Evolutionary conservation across 2,329 filamentous ascomycete genomes (phyloP), one percentile per base, ranked within the genome.

Genomic region (Alternaria gaisen): DNA sequence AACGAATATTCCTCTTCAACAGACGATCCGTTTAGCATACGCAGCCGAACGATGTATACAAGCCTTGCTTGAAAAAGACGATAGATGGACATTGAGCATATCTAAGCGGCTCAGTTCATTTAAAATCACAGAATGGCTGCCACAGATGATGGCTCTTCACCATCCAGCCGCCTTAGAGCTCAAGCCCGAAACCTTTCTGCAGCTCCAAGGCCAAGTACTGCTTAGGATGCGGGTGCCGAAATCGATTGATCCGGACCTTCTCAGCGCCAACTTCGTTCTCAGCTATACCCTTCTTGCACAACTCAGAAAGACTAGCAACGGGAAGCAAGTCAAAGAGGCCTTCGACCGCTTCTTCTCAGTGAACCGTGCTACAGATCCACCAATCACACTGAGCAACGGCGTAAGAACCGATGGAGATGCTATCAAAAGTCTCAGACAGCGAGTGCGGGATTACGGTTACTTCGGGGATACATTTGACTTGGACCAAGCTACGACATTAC

Each of bases 101-200:
- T 48, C 47, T 11, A 50, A 53, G n/a, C 30, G 22, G 1, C 30
- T 46, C 4, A 50, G 26, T 7, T 36, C 38, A 5, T 54, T 34
- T 10, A 65, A 66, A 18, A 20, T 72, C 14, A 53, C 50, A 14
- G 52, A 66, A 11, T 71, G 69, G 71, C 57, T 73, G 8, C 70
- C 70, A 14, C 70, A 72, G 9, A 47, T 72, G 26, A 24, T 70
- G 8, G 64, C 62, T 26, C 47, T 69, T 10, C 63, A 63, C n/a
- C 63, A 72, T 52, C 65, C 69, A 20, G 60, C 48, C 3, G 30
- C 56, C 14, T 48, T 24, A 16, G 10, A 26, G 3, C 44, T 73
- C n/a, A 56, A 64, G 11, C 60, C 65, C 9, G 48, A 61, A 1
- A 51, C 52, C 11, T 66, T 71, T 10, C 26, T 72, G 8, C 44